A percentile compares a stretch with the other conserved stretches of the same genome.
These are phyloP conservation scores for Lignosus rhinocerotis DNA, from an alignment of 1,284 basidiomycete genomes.

Conservation along the genomic window DNA sequence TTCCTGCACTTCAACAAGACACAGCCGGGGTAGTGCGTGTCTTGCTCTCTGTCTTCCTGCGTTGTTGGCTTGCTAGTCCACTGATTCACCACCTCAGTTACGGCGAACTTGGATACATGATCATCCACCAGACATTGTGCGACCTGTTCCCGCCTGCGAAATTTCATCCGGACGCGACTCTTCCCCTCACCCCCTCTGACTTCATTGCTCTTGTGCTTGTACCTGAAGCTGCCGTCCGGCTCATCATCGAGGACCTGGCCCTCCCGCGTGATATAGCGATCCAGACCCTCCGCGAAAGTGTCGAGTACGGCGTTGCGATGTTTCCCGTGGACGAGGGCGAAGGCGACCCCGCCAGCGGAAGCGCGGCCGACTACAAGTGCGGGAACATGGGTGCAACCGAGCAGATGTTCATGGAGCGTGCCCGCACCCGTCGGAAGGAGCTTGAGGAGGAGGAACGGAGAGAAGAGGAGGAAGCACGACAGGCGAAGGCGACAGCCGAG, in stretches of 20 bases:
- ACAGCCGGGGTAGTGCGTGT: constrained; percentile 79
- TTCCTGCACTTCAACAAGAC: constrained; percentile 74
- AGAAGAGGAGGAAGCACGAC: constrained; percentile 21
- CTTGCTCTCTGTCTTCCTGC: constrained; percentile 4
- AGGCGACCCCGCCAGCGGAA: constrained; percentile 13
- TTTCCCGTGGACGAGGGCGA: constrained; percentile 53
- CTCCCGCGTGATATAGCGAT: constrained; percentile 50
- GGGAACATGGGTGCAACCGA: constrained; percentile 32
- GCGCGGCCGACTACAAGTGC: neutral
- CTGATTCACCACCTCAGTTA: constrained; percentile 48
- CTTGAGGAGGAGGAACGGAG: constrained; percentile 56
- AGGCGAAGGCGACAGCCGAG: neutral
- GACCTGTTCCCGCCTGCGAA: constrained; percentile 67
- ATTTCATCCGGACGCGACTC: constrained; percentile 51
- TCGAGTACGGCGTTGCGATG: constrained; percentile 77
- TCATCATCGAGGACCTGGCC: constrained; percentile 69
- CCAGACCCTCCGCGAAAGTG: constrained; percentile 66
- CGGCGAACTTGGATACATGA: constrained; percentile 75
- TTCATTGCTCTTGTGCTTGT: constrained; percentile 75
- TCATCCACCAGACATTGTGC: constrained; percentile 75
- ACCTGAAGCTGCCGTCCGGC: constrained; percentile 70
- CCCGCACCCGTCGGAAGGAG: constrained; percentile 57
- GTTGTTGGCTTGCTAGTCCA: neutral
- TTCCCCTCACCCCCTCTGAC: constrained; percentile 65
- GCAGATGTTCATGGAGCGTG: constrained; percentile 66